Conservation (phyloP, 192 early-diverging fungal genomes). For the Umbelopsis sp. region DNA sequence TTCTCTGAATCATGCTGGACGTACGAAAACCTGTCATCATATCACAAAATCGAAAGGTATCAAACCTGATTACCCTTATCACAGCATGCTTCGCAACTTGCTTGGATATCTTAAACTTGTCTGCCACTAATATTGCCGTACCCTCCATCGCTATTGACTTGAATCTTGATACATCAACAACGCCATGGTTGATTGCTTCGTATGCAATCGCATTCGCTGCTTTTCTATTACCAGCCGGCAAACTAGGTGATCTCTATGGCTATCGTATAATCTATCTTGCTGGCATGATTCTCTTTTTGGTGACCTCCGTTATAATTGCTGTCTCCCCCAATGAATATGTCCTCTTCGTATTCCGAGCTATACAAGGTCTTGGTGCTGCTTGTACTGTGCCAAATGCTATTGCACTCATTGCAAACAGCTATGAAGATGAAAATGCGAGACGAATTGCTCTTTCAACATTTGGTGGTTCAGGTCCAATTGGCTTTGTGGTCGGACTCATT, state of each 20-base stretch:
- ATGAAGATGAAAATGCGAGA: constrained; percentile 33
- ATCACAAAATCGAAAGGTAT: background rate
- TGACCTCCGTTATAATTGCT: constrained; percentile 38
- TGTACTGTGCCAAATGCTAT: constrained; percentile 42
- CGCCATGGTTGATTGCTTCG: constrained; percentile 30
- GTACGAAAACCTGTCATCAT: too few relatives aligned
- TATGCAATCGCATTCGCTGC: constrained; percentile 39
- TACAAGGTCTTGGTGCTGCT: constrained; percentile 43
- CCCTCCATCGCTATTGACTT: constrained; percentile 29
- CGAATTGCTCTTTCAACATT: constrained; percentile 34
- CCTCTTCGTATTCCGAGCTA: constrained; percentile 41
- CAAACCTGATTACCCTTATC: constrained; percentile 22
- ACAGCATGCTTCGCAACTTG: constrained; percentile 42
- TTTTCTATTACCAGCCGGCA: constrained; percentile 36
- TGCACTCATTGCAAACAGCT: constrained; percentile 35
- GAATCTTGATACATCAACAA: background rate
- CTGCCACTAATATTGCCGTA: constrained; percentile 43
- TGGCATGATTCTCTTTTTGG: constrained; percentile 36
- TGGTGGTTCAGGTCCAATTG: constrained; percentile 37
- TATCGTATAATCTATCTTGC: constrained; percentile 36
- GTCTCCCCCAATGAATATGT: constrained; percentile 37
- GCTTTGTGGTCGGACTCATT: constrained; percentile 37
- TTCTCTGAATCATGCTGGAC: background rate
- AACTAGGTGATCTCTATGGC: constrained; percentile 41
- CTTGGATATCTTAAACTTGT: constrained; percentile 41